Base-by-base conservation (phyloP, 2,329 filamentous ascomycete genomes). In the Metarhizium album region DNA sequence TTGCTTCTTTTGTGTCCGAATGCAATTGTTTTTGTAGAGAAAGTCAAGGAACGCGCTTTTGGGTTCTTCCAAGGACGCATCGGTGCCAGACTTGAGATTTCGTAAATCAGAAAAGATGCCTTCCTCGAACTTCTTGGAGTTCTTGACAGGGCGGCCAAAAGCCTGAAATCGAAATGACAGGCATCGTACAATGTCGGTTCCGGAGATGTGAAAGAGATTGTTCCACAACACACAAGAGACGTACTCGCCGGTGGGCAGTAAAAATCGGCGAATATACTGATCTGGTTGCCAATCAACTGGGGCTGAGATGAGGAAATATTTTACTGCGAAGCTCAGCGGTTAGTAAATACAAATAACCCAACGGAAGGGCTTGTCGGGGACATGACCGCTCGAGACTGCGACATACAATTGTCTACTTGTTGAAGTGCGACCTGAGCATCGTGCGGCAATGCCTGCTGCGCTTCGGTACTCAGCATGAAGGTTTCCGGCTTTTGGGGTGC, bases 1-100 rank as follows among this genome's bases (percentile, higher is more conserved):
- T 67, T 98, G 93, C 79, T 98, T 98, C 83, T 98, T 98, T 71
- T 98, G 93, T 37, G 93, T 98, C 60, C 93, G 85, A 61, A 98
- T 98, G 79, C 93, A 98, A 76, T 98, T 98, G 80, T 98, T 98
- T 80, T 98, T 98, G 82, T 98, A 98, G 43, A 98, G 78, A 69
- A 97, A 98, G 71, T 98, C 93, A 55, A 98, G 80, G 73, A 98
- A 98, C 2, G 87, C 85, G 72, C 91, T 97, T 79, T 98, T 98
- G 51, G 93, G 93, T 75, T 98, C 93, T 72, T 98, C 93, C 54
- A 98, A 82, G 42, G 93, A 96, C 46, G 93, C 93, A 75, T 98
- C 93, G 61, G 91, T 97, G 58, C 93, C 93, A 23, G 93, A 95
- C 74, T 98, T 98, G 60, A 98, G 80, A 69, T 98, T 98, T 70